phyloP scores from a whole-genome alignment of 2,329 filamentous ascomycete species.

The Monilinia polystroma region DNA sequence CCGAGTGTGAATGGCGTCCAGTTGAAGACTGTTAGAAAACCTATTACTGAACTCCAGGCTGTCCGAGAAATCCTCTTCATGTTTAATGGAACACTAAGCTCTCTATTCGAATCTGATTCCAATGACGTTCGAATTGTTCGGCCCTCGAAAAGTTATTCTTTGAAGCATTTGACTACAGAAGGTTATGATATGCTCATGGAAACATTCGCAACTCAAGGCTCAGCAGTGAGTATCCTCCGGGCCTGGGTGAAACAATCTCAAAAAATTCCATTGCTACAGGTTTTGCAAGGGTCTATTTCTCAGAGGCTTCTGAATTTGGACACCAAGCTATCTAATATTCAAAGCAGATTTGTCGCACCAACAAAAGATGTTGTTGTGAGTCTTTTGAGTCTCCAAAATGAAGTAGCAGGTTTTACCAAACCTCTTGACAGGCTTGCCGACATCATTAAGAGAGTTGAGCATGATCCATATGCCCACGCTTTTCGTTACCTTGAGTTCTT shows the following conservation, averaged over 20 bases:
- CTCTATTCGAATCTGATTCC: conserved; percentile 56
- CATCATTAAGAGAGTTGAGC: conserved; percentile 58
- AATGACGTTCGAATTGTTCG: conserved; percentile 42
- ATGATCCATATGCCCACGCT: conserved; percentile 42
- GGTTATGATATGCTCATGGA: conserved; percentile 43
- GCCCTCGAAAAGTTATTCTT: conserved; percentile 34
- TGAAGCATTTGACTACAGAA: conserved; percentile 42
- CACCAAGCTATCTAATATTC: conserved; percentile 54
- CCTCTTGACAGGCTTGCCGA: conserved; percentile 60
- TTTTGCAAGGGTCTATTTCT: conserved; percentile 35
- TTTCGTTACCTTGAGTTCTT: conserved; percentile 79
- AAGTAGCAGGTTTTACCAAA: conserved; percentile 53
- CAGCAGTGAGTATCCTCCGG: conserved; percentile 48
- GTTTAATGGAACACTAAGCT: conserved; percentile 75
- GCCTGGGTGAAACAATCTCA: conserved; percentile 46
- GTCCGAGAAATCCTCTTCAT: conserved; percentile 81
- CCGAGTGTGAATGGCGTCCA: conserved; percentile 33
- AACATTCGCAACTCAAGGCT: conserved; percentile 50
- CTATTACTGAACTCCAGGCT: conserved; percentile 61
- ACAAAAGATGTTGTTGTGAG: conserved; percentile 60
- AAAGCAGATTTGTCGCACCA: conserved; percentile 59
- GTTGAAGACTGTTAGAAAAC: conserved; percentile 36
- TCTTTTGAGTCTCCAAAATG: conserved; percentile 59
- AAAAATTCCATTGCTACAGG: conserved; percentile 36
- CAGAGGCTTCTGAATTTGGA: conserved; percentile 59